A percentile compares a stretch with the other conserved stretches of the same genome.
Conservation (phyloP, 2,329 filamentous ascomycete species). For the Cryphonectria parasitica region DNA sequence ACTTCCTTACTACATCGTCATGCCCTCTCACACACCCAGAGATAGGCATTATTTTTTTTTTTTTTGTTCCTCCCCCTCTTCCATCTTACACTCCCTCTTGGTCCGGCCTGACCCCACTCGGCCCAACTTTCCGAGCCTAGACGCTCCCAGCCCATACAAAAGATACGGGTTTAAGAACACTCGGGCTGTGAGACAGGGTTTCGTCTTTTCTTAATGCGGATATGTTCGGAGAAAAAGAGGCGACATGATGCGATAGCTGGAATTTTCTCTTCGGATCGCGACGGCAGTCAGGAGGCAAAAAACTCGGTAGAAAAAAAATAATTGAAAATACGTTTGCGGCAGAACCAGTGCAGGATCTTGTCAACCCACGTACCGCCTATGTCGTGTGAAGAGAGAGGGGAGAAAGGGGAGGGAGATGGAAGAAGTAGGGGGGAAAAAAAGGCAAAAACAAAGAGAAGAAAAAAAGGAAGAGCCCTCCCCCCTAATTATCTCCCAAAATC, state of each 20-base stretch:
- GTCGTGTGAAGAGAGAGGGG: not conserved
- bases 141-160: not conserved
- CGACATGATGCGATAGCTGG: not conserved
- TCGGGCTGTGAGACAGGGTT: not conserved
- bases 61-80: not conserved
- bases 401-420: not conserved
- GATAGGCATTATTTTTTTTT: conserved; percentile 12
- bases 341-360: not conserved
- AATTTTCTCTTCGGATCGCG: not conserved
- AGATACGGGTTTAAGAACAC: not conserved
- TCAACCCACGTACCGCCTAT: not conserved
- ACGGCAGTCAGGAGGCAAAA: not conserved
- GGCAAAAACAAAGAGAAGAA: not conserved
- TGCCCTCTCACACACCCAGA: not conserved
- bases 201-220: not conserved
- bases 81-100: not conserved
- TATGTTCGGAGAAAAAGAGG: conserved; percentile 3
- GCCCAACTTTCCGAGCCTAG: conserved; percentile 29
- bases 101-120: conserved; percentile 24
- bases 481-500: too few species aligned
- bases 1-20: not conserved
- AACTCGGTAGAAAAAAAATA: not conserved
- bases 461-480: too few species aligned
- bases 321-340: not conserved
- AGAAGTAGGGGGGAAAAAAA: not conserved